A percentile compares a stretch with the other conserved stretches of the same genome.
Conservation (phyloP, 2,329 filamentous ascomycete species). For the Hypomyces perniciosus region DNA sequence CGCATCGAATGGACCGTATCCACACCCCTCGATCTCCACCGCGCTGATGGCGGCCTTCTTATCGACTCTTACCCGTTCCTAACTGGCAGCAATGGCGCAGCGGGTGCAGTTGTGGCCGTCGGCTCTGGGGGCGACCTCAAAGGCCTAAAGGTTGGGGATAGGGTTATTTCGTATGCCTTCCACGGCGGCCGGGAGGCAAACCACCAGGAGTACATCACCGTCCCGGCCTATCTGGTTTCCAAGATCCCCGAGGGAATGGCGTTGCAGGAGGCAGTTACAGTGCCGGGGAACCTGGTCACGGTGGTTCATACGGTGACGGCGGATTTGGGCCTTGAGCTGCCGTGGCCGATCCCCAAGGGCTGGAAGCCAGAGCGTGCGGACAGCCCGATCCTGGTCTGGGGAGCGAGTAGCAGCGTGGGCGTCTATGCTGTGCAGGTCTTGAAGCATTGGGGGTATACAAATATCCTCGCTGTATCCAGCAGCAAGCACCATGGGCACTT, state of each 20-base stretch:
- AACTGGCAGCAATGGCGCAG: constrained; percentile 44
- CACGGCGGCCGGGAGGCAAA: constrained; percentile 41
- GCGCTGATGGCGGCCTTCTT: constrained; percentile 53
- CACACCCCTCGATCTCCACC: constrained; percentile 56
- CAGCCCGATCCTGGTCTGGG: constrained; percentile 44
- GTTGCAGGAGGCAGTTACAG: constrained; percentile 41
- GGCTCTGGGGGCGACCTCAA: constrained; percentile 35
- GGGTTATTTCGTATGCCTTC: constrained; percentile 51
- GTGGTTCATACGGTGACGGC: constrained; percentile 47
- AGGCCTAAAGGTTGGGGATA: constrained; percentile 45
- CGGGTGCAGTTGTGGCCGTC: constrained; percentile 47
- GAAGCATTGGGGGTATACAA: constrained; percentile 45
- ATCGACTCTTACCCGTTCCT: constrained; percentile 42
- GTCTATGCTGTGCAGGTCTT: constrained; percentile 45
- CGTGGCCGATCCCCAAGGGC: constrained; percentile 47
- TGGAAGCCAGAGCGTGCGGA: constrained; percentile 32
- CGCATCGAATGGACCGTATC: constrained; percentile 54
- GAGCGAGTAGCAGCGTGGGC: constrained; percentile 47
- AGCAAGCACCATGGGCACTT: constrained; percentile 39
- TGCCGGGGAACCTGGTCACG: constrained; percentile 54
- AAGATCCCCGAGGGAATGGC: constrained; percentile 37
- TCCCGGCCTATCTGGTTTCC: constrained; percentile 43
- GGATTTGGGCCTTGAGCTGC: constrained; percentile 48
- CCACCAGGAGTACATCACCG: constrained; percentile 50
- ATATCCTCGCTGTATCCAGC: constrained; percentile 44